Conservation (phyloP, 495 filamentous ascomycete genomes). For the Neurospora tetraspora region DNA sequence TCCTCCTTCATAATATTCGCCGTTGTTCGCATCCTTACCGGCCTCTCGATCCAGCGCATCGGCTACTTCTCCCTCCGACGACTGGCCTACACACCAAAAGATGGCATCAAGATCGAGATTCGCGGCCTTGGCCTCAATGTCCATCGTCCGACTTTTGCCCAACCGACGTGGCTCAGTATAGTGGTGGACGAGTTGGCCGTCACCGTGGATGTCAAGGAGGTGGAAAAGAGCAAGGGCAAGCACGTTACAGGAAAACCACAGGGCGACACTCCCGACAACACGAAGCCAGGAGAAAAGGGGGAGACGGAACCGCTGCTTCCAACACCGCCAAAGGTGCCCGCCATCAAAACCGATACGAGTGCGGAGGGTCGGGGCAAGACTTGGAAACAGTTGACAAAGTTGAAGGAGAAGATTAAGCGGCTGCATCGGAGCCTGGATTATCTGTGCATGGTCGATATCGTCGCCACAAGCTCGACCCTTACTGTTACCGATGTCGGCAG, state of each 20-base stretch:
- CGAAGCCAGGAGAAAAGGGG: slow-evolving; percentile 11
- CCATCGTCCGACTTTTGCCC: slow-evolving; percentile 89
- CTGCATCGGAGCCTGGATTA: slow-evolving; percentile 80
- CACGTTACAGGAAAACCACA: background rate
- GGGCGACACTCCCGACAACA: slow-evolving; percentile 9
- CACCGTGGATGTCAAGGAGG: slow-evolving; percentile 62
- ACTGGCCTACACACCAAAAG: slow-evolving; percentile 74
- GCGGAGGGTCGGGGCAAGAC: slow-evolving; percentile 50
- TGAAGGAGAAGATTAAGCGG: slow-evolving; percentile 77
- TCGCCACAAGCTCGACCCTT: slow-evolving; percentile 69
- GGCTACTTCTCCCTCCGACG: slow-evolving; percentile 86
- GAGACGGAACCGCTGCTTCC: slow-evolving; percentile 9
- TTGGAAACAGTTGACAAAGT: slow-evolving; percentile 63
- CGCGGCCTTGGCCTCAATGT: slow-evolving; percentile 77
- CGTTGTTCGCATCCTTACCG: slow-evolving; percentile 81
- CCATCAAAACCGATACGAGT: slow-evolving; percentile 12
- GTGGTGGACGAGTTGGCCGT: slow-evolving; percentile 74
- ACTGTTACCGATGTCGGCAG: slow-evolving; percentile 70
- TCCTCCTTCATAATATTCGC: slow-evolving; percentile 90
- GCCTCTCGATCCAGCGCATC: slow-evolving; percentile 89
- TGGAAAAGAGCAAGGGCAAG: slow-evolving; percentile 38
- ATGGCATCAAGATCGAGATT: slow-evolving; percentile 83
- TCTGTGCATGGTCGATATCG: slow-evolving; percentile 81
- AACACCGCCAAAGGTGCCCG: slow-evolving; percentile 15
- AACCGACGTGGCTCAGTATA: slow-evolving; percentile 93